Percentiles rank a stretch among this genome's conserved stretches.
phyloP scores from a whole-genome alignment of 2,329 filamentous ascomycete species.

The Cercospora janseana region DNA sequence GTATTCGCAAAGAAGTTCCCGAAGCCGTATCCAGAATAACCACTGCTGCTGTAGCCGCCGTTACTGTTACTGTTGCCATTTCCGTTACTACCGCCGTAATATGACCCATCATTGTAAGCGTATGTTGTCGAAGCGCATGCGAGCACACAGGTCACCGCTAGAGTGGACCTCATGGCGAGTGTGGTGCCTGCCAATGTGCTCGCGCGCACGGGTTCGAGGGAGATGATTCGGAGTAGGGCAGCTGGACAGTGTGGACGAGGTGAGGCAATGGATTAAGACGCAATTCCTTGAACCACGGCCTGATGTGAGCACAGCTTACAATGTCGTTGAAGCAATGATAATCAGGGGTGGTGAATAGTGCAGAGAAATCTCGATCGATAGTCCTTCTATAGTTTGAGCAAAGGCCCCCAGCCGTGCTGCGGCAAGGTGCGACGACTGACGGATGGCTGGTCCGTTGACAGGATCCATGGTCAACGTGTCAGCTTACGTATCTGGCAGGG shows the following conservation, averaged over 20 bases:
- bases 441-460: conserved; percentile 6
- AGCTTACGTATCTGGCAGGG: conserved; percentile 15
- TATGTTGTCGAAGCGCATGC: conserved; percentile 4
- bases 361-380: background rate
- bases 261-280: too few species aligned
- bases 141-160: background rate
- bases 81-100: conserved; percentile 17
- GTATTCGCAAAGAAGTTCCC: conserved; percentile 13
- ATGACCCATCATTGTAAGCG: conserved; percentile 17
- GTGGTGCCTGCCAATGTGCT: background rate
- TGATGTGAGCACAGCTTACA: too few species aligned
- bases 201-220: too few species aligned
- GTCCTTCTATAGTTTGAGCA: conserved; percentile 10
- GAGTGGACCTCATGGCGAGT: background rate
- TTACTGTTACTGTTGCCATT: conserved; percentile 14
- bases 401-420: conserved; percentile 13
- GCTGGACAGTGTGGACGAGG: too few species aligned
- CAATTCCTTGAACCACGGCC: too few species aligned
- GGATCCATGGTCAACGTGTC: conserved; percentile 7
- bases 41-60: conserved; percentile 13
- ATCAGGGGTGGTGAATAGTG: background rate
- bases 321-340: conserved; percentile 2
- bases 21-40: conserved; percentile 17
- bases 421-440: conserved; percentile 2
- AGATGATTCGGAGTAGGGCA: too few species aligned